phyloP scores from a whole-genome alignment of 2,329 filamentous ascomycete species.

The Cladosporium sp. region DNA sequence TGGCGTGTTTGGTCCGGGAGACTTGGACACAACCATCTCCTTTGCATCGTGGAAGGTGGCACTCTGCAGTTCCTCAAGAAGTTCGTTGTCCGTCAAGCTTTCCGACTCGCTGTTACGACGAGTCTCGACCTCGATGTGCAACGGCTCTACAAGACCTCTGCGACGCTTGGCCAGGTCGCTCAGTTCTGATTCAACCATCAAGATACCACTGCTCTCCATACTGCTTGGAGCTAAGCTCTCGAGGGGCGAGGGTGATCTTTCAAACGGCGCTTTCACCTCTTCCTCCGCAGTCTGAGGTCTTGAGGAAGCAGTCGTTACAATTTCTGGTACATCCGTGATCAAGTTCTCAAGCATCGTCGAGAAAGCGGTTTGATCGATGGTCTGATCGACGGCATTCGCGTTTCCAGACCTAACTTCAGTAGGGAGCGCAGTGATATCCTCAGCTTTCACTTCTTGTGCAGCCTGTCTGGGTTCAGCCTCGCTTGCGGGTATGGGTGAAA shows the following conservation, averaged over 20 bases:
- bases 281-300: slow-evolving; percentile 14
- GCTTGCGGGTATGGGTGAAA: neutral
- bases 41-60: slow-evolving; percentile 83
- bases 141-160: slow-evolving; percentile 43
- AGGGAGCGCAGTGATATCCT: neutral
- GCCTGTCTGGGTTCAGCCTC: neutral
- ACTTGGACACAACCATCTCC: slow-evolving; percentile 75
- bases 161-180: slow-evolving; percentile 42
- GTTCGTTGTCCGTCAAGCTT: slow-evolving; percentile 62
- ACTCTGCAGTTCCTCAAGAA: slow-evolving; percentile 76
- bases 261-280: neutral
- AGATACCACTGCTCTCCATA: slow-evolving; percentile 9
- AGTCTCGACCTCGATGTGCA: slow-evolving; percentile 39
- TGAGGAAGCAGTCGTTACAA: slow-evolving; percentile 20
- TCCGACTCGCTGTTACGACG: slow-evolving; percentile 47
- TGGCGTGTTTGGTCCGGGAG: slow-evolving; percentile 73
- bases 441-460: neutral
- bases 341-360: slow-evolving; percentile 10
- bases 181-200: slow-evolving; percentile 20
- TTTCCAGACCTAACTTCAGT: neutral
- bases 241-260: neutral
- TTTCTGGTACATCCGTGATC: slow-evolving; percentile 19
- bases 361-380: slow-evolving; percentile 9
- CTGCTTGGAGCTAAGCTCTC: slow-evolving; percentile 18
- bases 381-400: neutral